phyloP scores from a whole-genome alignment of 1,284 basidiomycete species.

The Rhodotorula sp. region DNA sequence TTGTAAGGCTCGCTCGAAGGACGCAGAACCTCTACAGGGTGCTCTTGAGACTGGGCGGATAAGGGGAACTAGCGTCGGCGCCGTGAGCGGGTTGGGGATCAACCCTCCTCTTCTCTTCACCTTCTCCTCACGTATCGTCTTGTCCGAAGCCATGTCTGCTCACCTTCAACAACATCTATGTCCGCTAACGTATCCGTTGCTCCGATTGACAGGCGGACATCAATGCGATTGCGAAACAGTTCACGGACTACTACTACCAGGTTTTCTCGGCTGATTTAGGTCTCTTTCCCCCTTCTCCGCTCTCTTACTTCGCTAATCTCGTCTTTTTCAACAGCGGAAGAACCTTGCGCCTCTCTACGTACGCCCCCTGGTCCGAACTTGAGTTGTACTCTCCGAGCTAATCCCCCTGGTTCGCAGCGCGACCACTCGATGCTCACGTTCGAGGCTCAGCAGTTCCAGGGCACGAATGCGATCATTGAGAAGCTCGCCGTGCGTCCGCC shows the following conservation, averaged over 20 bases:
- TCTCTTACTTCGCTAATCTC: too few species aligned
- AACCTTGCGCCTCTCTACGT: conserved; percentile 35
- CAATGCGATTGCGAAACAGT: conserved; percentile 59
- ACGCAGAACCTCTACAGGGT: too few species aligned
- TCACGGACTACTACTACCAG: conserved; percentile 71
- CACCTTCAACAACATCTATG: neutral
- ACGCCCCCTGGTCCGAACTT: neutral
- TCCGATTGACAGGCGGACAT: conserved; percentile 65
- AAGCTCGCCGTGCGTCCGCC: conserved; percentile 67
- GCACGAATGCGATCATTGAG: conserved; percentile 64
- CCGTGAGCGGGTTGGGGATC: neutral
- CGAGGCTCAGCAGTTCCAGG: conserved; percentile 68
- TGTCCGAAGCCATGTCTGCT: too few species aligned
- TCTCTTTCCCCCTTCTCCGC: neutral
- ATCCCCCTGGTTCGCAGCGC: conserved; percentile 57
- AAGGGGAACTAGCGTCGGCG: too few species aligned
- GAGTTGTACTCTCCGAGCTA: neutral
- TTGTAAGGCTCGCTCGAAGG: too few species aligned
- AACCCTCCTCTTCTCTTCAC: neutral
- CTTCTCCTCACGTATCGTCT: neutral
- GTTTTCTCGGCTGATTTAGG: conserved; percentile 64
- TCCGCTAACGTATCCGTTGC: neutral
- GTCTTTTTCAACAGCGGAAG: conserved; percentile 54
- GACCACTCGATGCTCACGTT: conserved; percentile 83
- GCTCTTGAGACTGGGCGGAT: too few species aligned